These are phyloP conservation scores for Auricularia sp. DNA, from an alignment of 768 basidiomycete genomes.

Conservation along the genomic window DNA sequence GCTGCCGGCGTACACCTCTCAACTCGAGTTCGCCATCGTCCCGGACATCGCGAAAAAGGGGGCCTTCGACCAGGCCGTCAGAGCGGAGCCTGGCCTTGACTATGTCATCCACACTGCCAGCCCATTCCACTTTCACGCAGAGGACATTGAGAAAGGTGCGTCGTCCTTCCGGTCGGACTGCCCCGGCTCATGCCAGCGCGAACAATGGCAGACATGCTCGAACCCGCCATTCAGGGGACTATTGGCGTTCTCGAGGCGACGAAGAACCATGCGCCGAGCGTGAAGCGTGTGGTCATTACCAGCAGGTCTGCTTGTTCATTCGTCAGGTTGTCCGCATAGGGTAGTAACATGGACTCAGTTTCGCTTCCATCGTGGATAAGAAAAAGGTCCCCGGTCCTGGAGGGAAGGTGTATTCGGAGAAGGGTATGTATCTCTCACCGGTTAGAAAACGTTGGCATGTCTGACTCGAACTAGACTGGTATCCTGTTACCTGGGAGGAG, in stretches of 20 bases:
- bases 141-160: slow-evolving; percentile 5
- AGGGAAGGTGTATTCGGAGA: neutral
- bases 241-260: slow-evolving; percentile 2
- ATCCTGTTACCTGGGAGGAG: slow-evolving; percentile 4
- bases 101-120: slow-evolving; percentile 40
- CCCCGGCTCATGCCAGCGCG: neutral
- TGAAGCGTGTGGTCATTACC: slow-evolving; percentile 8
- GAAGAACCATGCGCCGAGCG: slow-evolving; percentile 2
- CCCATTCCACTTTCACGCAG: slow-evolving; percentile 20
- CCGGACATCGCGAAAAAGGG: slow-evolving; percentile 8
- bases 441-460: neutral
- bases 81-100: slow-evolving; percentile 29
- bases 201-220: neutral
- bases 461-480: neutral
- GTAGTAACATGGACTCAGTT: neutral
- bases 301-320: neutral
- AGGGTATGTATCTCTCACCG: neutral
- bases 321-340: neutral
- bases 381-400: neutral
- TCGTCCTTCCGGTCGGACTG: neutral
- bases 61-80: slow-evolving; percentile 41
- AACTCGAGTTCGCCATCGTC: slow-evolving; percentile 5
- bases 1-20: neutral
- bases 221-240: slow-evolving; percentile 7
- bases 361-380: slow-evolving; percentile 5